phyloP scores from a whole-genome alignment of 2,329 filamentous ascomycete species.

The Delphinella strobiligena region DNA sequence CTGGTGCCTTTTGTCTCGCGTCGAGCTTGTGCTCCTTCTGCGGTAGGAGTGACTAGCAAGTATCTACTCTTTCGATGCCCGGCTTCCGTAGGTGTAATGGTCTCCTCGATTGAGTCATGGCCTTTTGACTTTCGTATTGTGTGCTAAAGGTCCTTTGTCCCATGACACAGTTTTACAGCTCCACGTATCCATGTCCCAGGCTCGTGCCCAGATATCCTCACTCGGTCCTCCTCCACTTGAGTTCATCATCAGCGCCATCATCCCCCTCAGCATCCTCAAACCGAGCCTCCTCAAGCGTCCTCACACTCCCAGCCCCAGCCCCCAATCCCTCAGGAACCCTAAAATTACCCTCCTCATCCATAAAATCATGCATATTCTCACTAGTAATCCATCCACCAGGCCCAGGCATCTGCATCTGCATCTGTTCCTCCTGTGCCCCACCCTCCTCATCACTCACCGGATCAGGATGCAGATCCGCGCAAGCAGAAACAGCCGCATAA shows the following conservation, averaged over 20 bases:
- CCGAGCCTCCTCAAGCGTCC: slow-evolving; percentile 28
- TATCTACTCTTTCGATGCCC: too few relatives aligned
- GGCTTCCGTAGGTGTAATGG: too few relatives aligned
- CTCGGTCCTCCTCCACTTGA: slow-evolving; percentile 42
- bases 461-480: slow-evolving; percentile 67
- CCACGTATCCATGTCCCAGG: too few relatives aligned
- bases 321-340: slow-evolving; percentile 47
- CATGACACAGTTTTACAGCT: too few relatives aligned
- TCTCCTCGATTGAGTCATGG: too few relatives aligned
- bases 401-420: slow-evolving; percentile 45
- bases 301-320: slow-evolving; percentile 19
- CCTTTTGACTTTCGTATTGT: too few relatives aligned
- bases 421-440: slow-evolving; percentile 38
- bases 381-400: slow-evolving; percentile 80
- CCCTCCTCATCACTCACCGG: slow-evolving; percentile 41
- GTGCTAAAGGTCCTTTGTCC: too few relatives aligned
- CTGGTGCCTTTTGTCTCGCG: too few relatives aligned
- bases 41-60: too few relatives aligned
- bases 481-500: slow-evolving; percentile 59
- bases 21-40: too few relatives aligned
- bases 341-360: slow-evolving; percentile 73
- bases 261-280: slow-evolving; percentile 23
- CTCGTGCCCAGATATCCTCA: too few relatives aligned
- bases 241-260: slow-evolving; percentile 20
- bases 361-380: slow-evolving; percentile 77